Conservation (phyloP, 2,329 filamentous ascomycete genomes). For the Dothistroma septosporum region DNA sequence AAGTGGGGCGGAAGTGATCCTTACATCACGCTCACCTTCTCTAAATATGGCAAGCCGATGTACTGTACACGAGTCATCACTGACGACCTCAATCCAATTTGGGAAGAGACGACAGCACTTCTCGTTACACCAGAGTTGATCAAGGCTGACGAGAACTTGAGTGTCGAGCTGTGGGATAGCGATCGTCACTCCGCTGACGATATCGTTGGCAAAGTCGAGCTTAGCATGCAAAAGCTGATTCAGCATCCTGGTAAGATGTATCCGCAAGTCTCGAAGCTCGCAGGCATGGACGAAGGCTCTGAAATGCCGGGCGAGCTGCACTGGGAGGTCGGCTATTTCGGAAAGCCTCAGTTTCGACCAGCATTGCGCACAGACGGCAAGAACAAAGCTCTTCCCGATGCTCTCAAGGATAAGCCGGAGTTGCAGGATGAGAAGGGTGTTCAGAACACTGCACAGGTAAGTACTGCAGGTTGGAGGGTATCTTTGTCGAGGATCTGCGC, state of each 20-base stretch:
- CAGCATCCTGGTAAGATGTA: conserved; percentile 93
- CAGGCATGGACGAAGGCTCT: conserved; percentile 76
- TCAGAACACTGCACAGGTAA: conserved; percentile 58
- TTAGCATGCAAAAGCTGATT: conserved; percentile 92
- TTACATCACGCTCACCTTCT: conserved; percentile 91
- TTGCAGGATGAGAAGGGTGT: conserved; percentile 85
- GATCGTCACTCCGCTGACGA: conserved; percentile 90
- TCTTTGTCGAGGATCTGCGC: too few species aligned
- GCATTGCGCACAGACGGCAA: conserved; percentile 84
- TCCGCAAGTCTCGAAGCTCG: conserved; percentile 76
- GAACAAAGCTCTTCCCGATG: conserved; percentile 69
- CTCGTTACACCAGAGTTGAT: conserved; percentile 85
- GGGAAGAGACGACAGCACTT: conserved; percentile 81
- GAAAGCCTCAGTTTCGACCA: conserved; percentile 80
- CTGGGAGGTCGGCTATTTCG: conserved; percentile 95
- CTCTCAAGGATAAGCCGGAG: conserved; percentile 67
- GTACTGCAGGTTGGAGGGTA: too few species aligned
- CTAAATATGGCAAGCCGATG: conserved; percentile 95
- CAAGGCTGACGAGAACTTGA: conserved; percentile 88
- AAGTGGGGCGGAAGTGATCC: conserved; percentile 86
- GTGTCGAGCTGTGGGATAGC: conserved; percentile 93
- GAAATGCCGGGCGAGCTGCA: conserved; percentile 90
- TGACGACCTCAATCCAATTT: conserved; percentile 88
- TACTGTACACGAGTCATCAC: conserved; percentile 96
- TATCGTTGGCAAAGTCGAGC: conserved; percentile 88